phyloP scores from a whole-genome alignment of 495 filamentous ascomycete genomes.

The Penicillium atrosanguineum region DNA sequence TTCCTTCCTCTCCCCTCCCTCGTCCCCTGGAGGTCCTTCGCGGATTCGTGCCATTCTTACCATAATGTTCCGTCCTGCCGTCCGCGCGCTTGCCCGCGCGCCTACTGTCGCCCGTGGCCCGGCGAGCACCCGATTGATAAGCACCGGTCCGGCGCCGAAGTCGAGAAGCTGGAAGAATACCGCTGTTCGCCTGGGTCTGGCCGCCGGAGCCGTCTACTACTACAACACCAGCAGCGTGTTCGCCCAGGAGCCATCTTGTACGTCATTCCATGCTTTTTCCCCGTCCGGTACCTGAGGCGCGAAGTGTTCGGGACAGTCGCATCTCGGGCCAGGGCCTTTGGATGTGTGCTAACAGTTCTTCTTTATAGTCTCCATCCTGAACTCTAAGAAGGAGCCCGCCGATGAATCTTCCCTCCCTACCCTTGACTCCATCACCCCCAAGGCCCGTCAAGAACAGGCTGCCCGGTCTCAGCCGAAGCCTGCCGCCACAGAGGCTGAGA shows the following conservation, averaged over 20 bases:
- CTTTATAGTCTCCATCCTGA: constrained; percentile 35
- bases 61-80: constrained; percentile 61
- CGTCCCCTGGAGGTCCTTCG: constrained; percentile 12
- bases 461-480: constrained; percentile 13
- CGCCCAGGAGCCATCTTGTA: constrained; percentile 77
- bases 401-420: constrained; percentile 36
- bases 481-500: constrained; percentile 1
- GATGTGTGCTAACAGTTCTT: constrained; percentile 1
- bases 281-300: constrained; percentile 6
- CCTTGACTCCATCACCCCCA: constrained; percentile 47
- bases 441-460: constrained; percentile 35
- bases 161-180: constrained; percentile 79
- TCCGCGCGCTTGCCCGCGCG: constrained; percentile 54
- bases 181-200: constrained; percentile 69
- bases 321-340: constrained; percentile 8
- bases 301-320: constrained; percentile 2
- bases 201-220: constrained; percentile 78
- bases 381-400: constrained; percentile 20
- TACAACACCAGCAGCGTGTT: constrained; percentile 89
- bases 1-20: constrained; percentile 6
- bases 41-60: constrained; percentile 9
- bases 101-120: constrained; percentile 38
- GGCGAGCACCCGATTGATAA: constrained; percentile 62
- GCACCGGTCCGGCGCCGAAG: constrained; percentile 66
- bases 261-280: constrained; percentile 26